Base-by-base conservation (phyloP, 176 grass and related monocot genomes). In the Carex parvula region DNA sequence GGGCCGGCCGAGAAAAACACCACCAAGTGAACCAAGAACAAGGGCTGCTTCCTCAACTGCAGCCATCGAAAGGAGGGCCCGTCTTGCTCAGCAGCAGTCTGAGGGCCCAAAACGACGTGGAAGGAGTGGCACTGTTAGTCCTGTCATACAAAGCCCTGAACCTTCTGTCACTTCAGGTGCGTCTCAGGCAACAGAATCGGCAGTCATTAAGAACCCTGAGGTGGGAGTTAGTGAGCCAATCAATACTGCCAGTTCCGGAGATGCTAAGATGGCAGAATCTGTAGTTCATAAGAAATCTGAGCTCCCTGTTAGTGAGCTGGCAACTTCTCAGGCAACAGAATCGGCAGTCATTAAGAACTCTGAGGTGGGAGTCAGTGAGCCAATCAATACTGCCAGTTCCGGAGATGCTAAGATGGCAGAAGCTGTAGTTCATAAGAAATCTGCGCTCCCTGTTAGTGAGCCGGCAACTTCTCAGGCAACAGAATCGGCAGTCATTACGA, bases 81-180 rank as follows among this genome's bases (percentile, higher is more conserved):
- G 81, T n/a, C 60, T 83, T 50, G 81, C 81, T 53, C 60, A 83
- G 81, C 60, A 83, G 81, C 62, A 83, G 61, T 55, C 81, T 35
- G 81, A 83, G 21, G 81, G 58, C 26, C 73, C 73, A 78, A 78
- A 78, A 78, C 57, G 73, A 29, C 73, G 73, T 66, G 81, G 44
- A 66, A 83, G 60, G 60, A 81, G 79, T 63, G 79, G 39, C 39
- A 64, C 37, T 81, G 58, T 81, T 60, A 81, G 37, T 62, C 79
- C 79, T 64, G 60, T 52, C 29, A 52, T 83, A 14, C 58, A 64
- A 81, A 46, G 79, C 79, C 18, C 79, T 42, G 12, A 81, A 81
- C 58, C 79, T 63, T 64, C 58, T 81, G 26, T 55, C 26, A 78
- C 52, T 29, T 78, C 73, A 56, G 73, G 50, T 57, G 79, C 35